These are phyloP conservation scores for Yamadazyma buinensis DNA, from an alignment of 1,139 yeast species.

Conservation along the genomic window DNA sequence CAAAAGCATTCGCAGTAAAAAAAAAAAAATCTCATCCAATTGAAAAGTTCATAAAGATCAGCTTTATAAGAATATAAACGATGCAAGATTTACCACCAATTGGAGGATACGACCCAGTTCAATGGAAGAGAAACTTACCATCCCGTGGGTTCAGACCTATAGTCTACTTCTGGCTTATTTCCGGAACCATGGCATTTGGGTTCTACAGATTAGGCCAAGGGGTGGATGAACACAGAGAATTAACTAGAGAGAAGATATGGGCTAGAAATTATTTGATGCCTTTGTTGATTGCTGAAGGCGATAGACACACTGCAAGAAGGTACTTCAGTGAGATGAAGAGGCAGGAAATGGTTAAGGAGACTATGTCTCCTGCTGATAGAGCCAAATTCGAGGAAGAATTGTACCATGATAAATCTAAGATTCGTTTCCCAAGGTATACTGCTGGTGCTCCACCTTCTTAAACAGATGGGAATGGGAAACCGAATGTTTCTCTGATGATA, in stretches of 20 bases:
- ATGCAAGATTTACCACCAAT: constrained; percentile 86
- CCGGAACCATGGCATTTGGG: constrained; percentile 67
- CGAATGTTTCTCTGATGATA: too few relatives aligned
- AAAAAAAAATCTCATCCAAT: constrained; percentile 15
- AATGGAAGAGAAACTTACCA: constrained; percentile 87
- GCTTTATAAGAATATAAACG: constrained; percentile 7
- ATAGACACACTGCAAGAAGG: constrained; percentile 75
- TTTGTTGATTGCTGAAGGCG: constrained; percentile 75
- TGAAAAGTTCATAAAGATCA: constrained; percentile 11
- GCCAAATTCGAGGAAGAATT: constrained; percentile 43
- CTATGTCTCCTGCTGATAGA: constrained; percentile 37
- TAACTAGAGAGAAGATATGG: constrained; percentile 75
- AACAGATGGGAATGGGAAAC: too few relatives aligned
- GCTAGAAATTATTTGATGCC: constrained; percentile 74
- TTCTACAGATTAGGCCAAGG: constrained; percentile 66
- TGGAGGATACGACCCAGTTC: constrained; percentile 83
- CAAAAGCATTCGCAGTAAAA: not conserved
- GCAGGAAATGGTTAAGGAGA: constrained; percentile 52
- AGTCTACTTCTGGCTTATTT: constrained; percentile 62
- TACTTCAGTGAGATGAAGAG: constrained; percentile 62
- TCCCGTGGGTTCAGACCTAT: constrained; percentile 81
- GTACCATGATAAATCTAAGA: constrained; percentile 44
- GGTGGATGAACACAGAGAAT: constrained; percentile 73
- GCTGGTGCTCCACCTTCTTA: constrained; percentile 41
- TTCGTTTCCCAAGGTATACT: constrained; percentile 42